Base-by-base conservation (phyloP, 108 stramenopile species). In the Pseudonitzschia delicatissima region DNA sequence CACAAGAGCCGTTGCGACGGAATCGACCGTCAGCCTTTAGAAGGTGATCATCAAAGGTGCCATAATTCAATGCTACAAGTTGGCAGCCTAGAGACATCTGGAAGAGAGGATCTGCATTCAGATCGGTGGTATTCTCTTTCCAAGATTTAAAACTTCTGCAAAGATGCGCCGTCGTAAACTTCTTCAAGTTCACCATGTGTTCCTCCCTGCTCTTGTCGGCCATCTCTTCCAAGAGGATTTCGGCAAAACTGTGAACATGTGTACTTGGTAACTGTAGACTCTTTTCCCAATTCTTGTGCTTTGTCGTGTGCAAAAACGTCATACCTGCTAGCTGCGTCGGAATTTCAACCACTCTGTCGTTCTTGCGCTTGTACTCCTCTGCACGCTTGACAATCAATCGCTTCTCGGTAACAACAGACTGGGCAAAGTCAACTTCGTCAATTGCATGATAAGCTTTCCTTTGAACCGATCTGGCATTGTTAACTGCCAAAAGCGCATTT, bases 21-120 rank as follows among this genome's bases (percentile, higher is more conserved):
- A 97, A 98, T 18, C 90, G 83, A 23, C 96, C 98, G 69, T 93
- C 92, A 62, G 96, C 96, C 47, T 96, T 63, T 32, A 91, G 74
- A 62, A 96, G 71, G 51, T 87, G 83, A 31, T 85, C 78, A 57
- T 93, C 89, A n/a, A 75, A 59, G 4, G 86, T 83, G 34, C 85
- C 76, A 69, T 83, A 92, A 71, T 97, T 98, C 79, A 96, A 72
- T 5, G 95, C 82, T 53, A 96, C 95, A 40, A 96, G 73, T 68
- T 98, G 97, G 68, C 83, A 92, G 9, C 97, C 97, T 20, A 91
- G 64, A 12, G 88, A 80, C 97, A 95, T 96, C 35, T 82, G 66
- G 13, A 85, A 72, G 25, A 91, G 29, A 15, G 97, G 96, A 62
- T 95, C 88, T 57, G 86, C 92, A 72, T 98, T 98, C 7, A 75